Evolutionary conservation across 2,329 filamentous ascomycete species (phyloP).

Genomic region (Rhynchosporium graminicola): DNA sequence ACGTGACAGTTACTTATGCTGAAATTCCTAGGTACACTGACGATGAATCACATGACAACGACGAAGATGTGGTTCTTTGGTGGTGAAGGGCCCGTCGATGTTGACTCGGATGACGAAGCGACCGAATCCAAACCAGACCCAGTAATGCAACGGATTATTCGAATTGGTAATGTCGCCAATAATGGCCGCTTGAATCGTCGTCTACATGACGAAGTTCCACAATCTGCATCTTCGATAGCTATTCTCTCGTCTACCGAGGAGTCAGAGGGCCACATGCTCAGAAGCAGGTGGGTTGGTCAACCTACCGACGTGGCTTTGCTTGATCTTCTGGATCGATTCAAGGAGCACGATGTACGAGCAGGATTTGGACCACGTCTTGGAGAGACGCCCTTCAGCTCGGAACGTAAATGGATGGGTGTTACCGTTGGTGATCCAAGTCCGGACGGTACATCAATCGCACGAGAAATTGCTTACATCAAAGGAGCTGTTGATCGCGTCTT

Average conservation of each 20-base stretch:
- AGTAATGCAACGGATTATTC: conserved; percentile 76
- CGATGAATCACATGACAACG: conserved; percentile 97
- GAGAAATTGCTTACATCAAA: conserved; percentile 91
- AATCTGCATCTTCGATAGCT: conserved; percentile 71
- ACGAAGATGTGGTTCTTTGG: conserved; percentile 97
- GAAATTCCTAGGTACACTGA: conserved; percentile 69
- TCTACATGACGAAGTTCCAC: conserved; percentile 62
- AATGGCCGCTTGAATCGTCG: conserved; percentile 80
- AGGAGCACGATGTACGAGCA: conserved; percentile 87
- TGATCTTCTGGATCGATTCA: conserved; percentile 86
- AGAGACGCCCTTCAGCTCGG: conserved; percentile 94
- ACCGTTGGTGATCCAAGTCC: conserved; percentile 60
- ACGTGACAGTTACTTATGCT: conserved; percentile 24
- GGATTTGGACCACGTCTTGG: conserved; percentile 78
- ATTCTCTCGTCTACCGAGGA: conserved; percentile 80
- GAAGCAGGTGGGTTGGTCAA: conserved; percentile 93
- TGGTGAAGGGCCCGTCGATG: conserved; percentile 49
- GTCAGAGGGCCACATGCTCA: conserved; percentile 58
- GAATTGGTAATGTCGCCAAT: conserved; percentile 95
- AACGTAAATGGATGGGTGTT: conserved; percentile 99
- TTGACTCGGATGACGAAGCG: conserved; percentile 55
- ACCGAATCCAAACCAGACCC: conserved; percentile 64
- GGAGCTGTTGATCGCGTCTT: conserved; percentile 88
- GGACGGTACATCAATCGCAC: conserved; percentile 42
- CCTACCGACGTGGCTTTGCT: conserved; percentile 97